Conservation (phyloP, 2,329 filamentous ascomycete species). For the Monosporascus sp. region DNA sequence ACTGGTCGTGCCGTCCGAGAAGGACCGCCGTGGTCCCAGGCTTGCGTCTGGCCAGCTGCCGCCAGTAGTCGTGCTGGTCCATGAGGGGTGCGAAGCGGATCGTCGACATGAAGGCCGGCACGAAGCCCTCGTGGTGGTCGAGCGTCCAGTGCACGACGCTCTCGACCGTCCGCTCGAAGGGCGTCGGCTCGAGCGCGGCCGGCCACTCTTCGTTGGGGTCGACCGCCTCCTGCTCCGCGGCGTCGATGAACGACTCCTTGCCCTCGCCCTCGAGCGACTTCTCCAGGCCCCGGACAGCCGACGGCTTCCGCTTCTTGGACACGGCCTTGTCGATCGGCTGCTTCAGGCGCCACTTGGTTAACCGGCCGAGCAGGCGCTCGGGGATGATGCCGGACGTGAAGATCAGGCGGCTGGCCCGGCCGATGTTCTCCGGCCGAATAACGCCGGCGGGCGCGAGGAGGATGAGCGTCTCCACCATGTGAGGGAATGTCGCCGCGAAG, state of each 20-base stretch:
- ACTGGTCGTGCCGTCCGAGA: conserved; percentile 44
- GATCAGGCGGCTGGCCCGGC: conserved; percentile 40
- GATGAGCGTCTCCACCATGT: conserved; percentile 63
- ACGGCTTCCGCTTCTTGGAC: conserved; percentile 17
- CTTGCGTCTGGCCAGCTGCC: conserved; percentile 35
- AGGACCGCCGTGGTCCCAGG: conserved; percentile 44
- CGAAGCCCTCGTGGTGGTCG: conserved; percentile 49
- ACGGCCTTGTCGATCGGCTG: conserved; percentile 40
- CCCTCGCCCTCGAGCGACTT: conserved; percentile 15
- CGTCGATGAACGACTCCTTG: conserved; percentile 30
- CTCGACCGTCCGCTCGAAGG: conserved; percentile 42
- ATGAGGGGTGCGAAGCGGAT: conserved; percentile 49
- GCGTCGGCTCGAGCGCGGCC: conserved; percentile 17
- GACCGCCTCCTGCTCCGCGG: conserved; percentile 37
- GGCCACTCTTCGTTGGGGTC: conserved; percentile 20
- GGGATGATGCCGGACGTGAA: conserved; percentile 53
- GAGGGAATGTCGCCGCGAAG: conserved; percentile 68
- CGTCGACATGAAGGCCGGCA: conserved; percentile 54
- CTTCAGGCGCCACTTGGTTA: conserved; percentile 44
- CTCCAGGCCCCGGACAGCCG: conserved; percentile 7
- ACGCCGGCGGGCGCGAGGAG: conserved; percentile 77
- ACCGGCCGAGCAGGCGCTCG: conserved; percentile 40
- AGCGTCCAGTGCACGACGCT: conserved; percentile 55
- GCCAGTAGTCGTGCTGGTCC: conserved; percentile 47
- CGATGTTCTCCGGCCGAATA: conserved; percentile 52